These are phyloP conservation scores for Yarrowia phangngaensis DNA, from an alignment of 805 yeast genomes.

Conservation along the genomic window DNA sequence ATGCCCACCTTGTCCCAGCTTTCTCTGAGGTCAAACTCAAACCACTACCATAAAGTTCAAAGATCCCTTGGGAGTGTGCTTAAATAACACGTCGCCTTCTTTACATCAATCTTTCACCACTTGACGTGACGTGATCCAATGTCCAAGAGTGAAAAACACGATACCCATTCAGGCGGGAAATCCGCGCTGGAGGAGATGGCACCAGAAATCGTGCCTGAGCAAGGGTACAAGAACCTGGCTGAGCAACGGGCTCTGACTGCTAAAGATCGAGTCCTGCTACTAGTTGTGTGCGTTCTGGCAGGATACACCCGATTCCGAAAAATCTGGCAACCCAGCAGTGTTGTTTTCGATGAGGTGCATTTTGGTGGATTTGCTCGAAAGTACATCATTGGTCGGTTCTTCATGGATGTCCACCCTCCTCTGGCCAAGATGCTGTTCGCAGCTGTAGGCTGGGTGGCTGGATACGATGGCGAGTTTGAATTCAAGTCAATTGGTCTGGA, in stretches of 20 bases:
- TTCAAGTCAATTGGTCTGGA: conserved; percentile 47
- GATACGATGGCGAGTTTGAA: conserved; percentile 50
- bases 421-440: conserved; percentile 58
- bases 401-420: conserved; percentile 73
- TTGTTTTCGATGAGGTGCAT: conserved; percentile 82
- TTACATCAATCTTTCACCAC: too few relatives aligned
- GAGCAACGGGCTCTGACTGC: conserved; percentile 19
- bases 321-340: conserved; percentile 67
- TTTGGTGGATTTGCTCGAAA: conserved; percentile 95
- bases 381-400: conserved; percentile 62
- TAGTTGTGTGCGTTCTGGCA: conserved; percentile 50
- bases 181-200: conserved; percentile 27
- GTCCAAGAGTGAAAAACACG: conserved; percentile 22
- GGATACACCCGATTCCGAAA: conserved; percentile 56
- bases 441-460: conserved; percentile 49
- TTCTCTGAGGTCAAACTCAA: too few relatives aligned
- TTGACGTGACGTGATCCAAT: too few relatives aligned
- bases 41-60: too few relatives aligned
- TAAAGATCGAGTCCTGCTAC: conserved; percentile 32
- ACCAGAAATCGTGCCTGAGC: conserved; percentile 14
- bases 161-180: conserved; percentile 11
- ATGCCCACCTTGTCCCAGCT: too few relatives aligned
- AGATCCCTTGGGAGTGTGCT: too few relatives aligned
- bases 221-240: conserved; percentile 22
- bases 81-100: too few relatives aligned